Conservation (phyloP, 768 basidiomycete species). For the Rubroboletus satanas region DNA sequence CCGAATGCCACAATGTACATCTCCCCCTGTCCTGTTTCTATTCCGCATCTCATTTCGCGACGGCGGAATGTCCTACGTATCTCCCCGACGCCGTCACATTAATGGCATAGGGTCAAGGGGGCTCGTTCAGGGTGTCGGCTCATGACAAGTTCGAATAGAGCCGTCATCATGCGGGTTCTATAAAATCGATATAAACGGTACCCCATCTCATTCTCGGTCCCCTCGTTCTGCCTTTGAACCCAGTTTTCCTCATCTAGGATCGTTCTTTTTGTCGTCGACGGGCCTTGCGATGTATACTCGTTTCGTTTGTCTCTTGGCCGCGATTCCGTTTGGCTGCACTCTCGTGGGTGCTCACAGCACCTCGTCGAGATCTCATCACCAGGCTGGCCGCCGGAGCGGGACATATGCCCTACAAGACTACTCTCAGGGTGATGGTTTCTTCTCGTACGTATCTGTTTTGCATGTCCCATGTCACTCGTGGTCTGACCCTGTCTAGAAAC, state of each 20-base stretch:
- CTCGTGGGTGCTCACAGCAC: slow-evolving; percentile 25
- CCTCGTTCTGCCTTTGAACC: background rate
- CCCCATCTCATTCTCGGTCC: background rate
- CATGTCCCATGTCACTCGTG: background rate
- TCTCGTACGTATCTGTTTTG: slow-evolving; percentile 41
- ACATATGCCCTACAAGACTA: slow-evolving; percentile 34
- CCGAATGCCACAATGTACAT: background rate
- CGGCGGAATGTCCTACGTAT: background rate
- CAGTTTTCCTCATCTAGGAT: background rate
- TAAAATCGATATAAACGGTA: slow-evolving; percentile 5
- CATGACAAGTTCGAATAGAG: background rate
- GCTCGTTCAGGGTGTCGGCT: background rate
- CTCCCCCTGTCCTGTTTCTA: background rate
- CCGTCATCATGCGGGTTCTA: background rate
- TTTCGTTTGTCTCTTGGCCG: slow-evolving; percentile 24
- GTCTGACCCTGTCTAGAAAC: slow-evolving; percentile 35
- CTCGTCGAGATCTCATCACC: slow-evolving; percentile 11
- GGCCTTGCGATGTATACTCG: slow-evolving; percentile 19
- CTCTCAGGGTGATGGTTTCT: slow-evolving; percentile 47
- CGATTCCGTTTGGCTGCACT: slow-evolving; percentile 26
- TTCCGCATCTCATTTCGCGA: background rate
- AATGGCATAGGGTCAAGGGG: background rate
- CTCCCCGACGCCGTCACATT: background rate
- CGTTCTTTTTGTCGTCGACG: background rate
- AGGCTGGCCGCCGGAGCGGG: background rate